Evolutionary conservation across 106 monocot species (phyloP).

Genomic region (Acorus calamus): DNA sequence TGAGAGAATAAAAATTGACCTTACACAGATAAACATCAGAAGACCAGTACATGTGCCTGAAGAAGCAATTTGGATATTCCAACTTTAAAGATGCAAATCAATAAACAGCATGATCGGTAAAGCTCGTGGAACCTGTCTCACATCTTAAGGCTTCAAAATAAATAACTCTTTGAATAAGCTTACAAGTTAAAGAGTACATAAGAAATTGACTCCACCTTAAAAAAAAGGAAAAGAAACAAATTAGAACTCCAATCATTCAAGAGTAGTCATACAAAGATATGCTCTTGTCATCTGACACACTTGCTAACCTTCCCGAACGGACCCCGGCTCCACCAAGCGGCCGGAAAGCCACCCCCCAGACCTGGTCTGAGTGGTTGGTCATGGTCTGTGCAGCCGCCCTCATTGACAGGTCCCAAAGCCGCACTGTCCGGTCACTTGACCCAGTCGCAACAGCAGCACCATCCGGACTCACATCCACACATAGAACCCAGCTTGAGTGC

Average conservation of each 20-base stretch:
- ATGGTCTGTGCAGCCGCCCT: conserved; percentile 82
- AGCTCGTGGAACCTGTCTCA: too few relatives aligned
- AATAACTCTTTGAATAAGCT: too few relatives aligned
- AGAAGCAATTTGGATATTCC: too few relatives aligned
- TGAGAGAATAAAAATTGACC: too few relatives aligned
- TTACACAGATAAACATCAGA: too few relatives aligned
- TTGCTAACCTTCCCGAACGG: conserved; percentile 63
- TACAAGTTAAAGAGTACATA: too few relatives aligned
- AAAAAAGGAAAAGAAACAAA: too few relatives aligned
- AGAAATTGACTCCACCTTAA: too few relatives aligned
- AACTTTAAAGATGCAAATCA: too few relatives aligned
- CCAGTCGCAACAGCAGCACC: conserved; percentile 83
- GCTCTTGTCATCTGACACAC: conserved; percentile 92
- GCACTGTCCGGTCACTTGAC: conserved; percentile 82
- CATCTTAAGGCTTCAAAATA: too few relatives aligned
- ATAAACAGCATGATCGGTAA: too few relatives aligned
- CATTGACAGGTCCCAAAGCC: conserved; percentile 87
- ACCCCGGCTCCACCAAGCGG: conserved; percentile 52
- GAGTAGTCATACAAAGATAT: conserved; percentile 91
- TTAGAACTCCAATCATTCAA: conserved; percentile 6
- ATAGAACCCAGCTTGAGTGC: conserved; percentile 76
- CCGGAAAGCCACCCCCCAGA: conserved; percentile 81
- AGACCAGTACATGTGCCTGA: too few relatives aligned
- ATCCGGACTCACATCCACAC: conserved; percentile 89
- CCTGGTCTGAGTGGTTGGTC: conserved; percentile 80